These are phyloP conservation scores for Hypoxylon sp. DNA, from an alignment of 2,329 filamentous ascomycete species.

Conservation along the genomic window DNA sequence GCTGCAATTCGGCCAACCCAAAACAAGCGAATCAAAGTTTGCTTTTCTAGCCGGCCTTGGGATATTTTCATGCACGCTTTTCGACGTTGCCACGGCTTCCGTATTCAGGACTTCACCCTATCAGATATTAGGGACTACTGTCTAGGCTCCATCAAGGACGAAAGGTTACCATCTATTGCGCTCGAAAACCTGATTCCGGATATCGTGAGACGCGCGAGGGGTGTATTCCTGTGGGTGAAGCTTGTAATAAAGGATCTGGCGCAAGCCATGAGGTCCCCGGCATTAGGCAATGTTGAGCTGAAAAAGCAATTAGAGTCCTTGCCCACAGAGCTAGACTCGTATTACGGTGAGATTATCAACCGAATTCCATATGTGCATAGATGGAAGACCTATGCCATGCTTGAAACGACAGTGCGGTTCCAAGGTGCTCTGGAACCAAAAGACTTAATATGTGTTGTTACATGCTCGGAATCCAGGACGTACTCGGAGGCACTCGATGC, in stretches of 20 bases:
- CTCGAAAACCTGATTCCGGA: constrained; percentile 16
- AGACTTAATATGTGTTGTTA: constrained; percentile 9
- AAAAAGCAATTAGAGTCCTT: background rate
- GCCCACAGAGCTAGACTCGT: constrained; percentile 4
- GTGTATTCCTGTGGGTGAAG: constrained; percentile 41
- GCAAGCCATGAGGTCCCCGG: background rate
- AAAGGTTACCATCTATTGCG: background rate
- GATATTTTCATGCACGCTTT: constrained; percentile 3
- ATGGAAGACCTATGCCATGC: constrained; percentile 8
- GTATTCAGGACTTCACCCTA: constrained; percentile 12
- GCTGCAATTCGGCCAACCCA: background rate
- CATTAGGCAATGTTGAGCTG: background rate
- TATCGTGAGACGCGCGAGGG: constrained; percentile 28
- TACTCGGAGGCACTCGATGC: background rate
- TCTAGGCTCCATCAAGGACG: background rate
- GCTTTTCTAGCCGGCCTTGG: constrained; percentile 21
- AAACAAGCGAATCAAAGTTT: constrained; percentile 7
- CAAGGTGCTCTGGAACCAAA: background rate
- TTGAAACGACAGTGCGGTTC: constrained; percentile 3
- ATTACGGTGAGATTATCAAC: background rate
- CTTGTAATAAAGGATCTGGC: constrained; percentile 31
- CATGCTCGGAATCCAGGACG: constrained; percentile 17
- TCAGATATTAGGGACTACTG: constrained; percentile 13
- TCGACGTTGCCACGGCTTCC: background rate
- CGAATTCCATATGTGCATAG: constrained; percentile 13